Base-by-base conservation (phyloP, 371 early-diverging fungal species). In the Mucor indicus region DNA sequence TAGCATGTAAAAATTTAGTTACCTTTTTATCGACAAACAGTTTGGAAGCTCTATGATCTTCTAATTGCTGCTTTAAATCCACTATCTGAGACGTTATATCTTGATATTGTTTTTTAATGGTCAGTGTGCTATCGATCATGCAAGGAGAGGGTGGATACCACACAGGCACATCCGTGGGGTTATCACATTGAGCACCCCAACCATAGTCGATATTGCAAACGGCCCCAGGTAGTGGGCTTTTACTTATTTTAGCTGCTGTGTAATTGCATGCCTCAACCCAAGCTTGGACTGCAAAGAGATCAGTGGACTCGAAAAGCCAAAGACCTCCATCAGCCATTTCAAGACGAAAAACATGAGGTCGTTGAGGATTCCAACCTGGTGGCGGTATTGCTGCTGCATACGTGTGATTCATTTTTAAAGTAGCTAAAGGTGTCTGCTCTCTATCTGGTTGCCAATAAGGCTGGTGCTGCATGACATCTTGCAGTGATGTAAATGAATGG, bases 181-280 rank as follows among this genome's bases (percentile, higher is more conserved):
- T 16, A 11, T 44, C 38, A 29, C 41, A 38, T 32, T 39, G 24
- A 13, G 53, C 22, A 0, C 53, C 44, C 70, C 70, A 69, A 0
- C 70, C 70, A 42, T 66, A 69, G 22, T 69, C 67, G 31, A 66
- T 38, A 15, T 66, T 69, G 12, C 56, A 47, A 11, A 69, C 41
- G 0, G 60, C 70, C 15, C 67, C 70, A 13, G 31, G 48, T 15
- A 66, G 27, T 8, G 67, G 49, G 20, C 57, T 57, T 32, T 66
- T 66, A 29, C 63, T 66, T 10, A 59, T 53, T 11, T 40, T 33
- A 1, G 70, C 66, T 0, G 66, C 62, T 15, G 63, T 52, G 0
- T 46, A 36, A 36, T 69, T 69, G 25, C 52, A 44, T 1, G 54
- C 42, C 9, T 53, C 51, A 0, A 60, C 60, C 70, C 70, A 69